Percentiles rank a stretch among this genome's conserved stretches.
These are phyloP conservation scores for Naganishia sp. DNA, from an alignment of 1,284 basidiomycete genomes.

Conservation along the genomic window DNA sequence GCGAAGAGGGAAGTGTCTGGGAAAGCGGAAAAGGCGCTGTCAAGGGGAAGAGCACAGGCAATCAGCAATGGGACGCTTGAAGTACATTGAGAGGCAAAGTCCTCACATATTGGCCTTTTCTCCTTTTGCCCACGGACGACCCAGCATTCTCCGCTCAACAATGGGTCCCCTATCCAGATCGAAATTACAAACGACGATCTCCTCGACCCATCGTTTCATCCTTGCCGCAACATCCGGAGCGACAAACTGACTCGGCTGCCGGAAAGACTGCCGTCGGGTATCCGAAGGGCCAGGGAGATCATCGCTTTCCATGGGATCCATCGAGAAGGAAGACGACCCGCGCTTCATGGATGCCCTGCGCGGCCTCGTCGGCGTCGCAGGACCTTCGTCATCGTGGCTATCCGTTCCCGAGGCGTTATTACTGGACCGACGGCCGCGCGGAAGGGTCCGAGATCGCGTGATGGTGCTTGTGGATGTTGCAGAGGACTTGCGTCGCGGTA, in stretches of 20 bases:
- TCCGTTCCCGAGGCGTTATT: background rate
- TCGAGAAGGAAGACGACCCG: background rate
- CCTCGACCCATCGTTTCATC: constrained; percentile 74
- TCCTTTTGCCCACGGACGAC: constrained; percentile 63
- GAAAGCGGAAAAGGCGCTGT: constrained; percentile 88
- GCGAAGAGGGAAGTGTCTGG: constrained; percentile 85
- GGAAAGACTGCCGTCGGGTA: constrained; percentile 1
- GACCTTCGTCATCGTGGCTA: constrained; percentile 5
- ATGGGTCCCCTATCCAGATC: constrained; percentile 85
- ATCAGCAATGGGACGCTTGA: background rate
- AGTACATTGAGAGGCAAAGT: background rate
- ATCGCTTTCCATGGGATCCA: background rate
- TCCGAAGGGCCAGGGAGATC: background rate
- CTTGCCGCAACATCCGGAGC: constrained; percentile 13
- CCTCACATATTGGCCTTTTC: constrained; percentile 84
- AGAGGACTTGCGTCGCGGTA: constrained; percentile 14
- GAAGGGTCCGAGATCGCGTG: constrained; percentile 2
- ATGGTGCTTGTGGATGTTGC: background rate
- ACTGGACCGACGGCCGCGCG: background rate
- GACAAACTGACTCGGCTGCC: constrained; percentile 7
- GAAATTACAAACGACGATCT: constrained; percentile 80
- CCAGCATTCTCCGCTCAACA: constrained; percentile 69
- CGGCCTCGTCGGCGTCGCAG: constrained; percentile 12
- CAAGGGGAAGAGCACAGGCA: constrained; percentile 11
- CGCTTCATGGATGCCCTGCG: constrained; percentile 1